These are phyloP conservation scores for Puya raimondii DNA, from an alignment of 176 grass and related monocot genomes.

Conservation along the genomic window DNA sequence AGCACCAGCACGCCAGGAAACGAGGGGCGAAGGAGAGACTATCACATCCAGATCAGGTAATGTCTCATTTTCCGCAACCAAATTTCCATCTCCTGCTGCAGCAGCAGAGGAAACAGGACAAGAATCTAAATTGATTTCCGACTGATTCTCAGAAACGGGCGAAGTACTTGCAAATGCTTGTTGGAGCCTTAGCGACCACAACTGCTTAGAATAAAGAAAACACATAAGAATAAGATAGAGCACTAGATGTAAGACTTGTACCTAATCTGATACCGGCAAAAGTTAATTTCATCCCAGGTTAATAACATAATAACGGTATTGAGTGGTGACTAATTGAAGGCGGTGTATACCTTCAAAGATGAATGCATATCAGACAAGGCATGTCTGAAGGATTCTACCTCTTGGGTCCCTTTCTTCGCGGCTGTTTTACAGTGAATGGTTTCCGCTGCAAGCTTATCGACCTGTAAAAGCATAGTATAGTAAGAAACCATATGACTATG, in stretches of 20 bases:
- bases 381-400: constrained; percentile 60
- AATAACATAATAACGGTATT: no score
- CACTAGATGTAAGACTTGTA: neutral
- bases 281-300: constrained; percentile 6
- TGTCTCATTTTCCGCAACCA: constrained; percentile 15
- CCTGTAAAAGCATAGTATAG: constrained; percentile 26
- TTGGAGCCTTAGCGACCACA: constrained; percentile 59
- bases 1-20: constrained; percentile 58
- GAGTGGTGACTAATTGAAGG: neutral
- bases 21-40: constrained; percentile 91
- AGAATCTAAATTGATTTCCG: constrained; percentile 1
- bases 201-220: constrained; percentile 35
- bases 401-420: constrained; percentile 42
- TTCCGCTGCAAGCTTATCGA: constrained; percentile 53
- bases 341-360: constrained; percentile 60
- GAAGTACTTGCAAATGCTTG: constrained; percentile 37
- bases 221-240: neutral
- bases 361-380: constrained; percentile 50
- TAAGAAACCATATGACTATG: constrained; percentile 2
- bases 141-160: constrained; percentile 11
- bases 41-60: constrained; percentile 26
- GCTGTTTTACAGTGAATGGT: constrained; percentile 39
- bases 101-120: constrained; percentile 23
- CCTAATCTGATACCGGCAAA: neutral
- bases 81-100: constrained; percentile 14